phyloP scores from a whole-genome alignment of 139 green algal genomes.

The Zygnema circumcarinatum region DNA sequence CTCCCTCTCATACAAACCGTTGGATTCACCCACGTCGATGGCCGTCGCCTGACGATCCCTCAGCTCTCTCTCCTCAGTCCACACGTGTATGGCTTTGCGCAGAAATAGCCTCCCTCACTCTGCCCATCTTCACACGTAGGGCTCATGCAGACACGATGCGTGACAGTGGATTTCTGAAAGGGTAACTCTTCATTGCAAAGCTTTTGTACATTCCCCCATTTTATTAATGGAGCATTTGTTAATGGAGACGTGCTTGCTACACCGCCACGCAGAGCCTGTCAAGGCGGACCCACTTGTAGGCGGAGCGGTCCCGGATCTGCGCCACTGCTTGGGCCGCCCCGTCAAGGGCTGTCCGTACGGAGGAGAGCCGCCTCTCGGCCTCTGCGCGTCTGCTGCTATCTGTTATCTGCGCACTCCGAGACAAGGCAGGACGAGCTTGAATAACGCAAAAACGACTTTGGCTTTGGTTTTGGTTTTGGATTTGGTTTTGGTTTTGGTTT shows the following conservation, averaged over 20 bases:
- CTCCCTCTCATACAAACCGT: background rate
- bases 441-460: background rate
- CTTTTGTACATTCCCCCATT: no score
- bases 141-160: no score
- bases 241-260: no score
- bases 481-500: no score
- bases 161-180: no score
- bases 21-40: conserved; percentile 34
- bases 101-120: conserved; percentile 5
- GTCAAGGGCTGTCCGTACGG: conserved; percentile 16
- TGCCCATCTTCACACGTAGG: no score
- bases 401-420: conserved; percentile 25
- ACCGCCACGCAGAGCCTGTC: conserved; percentile 22
- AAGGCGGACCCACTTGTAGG: conserved; percentile 56
- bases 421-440: background rate
- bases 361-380: conserved; percentile 9
- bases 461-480: no score
- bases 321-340: background rate
- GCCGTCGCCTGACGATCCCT: background rate
- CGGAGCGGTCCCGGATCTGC: conserved; percentile 27
- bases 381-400: background rate
- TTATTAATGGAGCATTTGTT: no score
- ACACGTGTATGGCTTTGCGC: conserved; percentile 14
- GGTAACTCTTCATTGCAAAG: no score
- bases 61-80: conserved; percentile 1